These are phyloP conservation scores for Daldinia bambusicola DNA, from an alignment of 495 filamentous ascomycete species.

Conservation along the genomic window DNA sequence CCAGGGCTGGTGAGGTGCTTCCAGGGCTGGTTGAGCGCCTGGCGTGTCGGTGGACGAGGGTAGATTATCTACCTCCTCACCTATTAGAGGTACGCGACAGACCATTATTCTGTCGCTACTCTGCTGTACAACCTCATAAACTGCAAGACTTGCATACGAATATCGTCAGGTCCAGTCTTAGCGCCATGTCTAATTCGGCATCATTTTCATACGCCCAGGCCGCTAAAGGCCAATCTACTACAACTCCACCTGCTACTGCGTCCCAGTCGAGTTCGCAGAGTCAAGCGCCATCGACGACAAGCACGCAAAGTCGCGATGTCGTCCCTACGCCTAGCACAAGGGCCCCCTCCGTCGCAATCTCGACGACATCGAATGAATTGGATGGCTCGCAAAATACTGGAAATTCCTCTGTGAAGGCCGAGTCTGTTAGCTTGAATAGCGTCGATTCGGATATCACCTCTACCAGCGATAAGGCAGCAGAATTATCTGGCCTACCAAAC, in stretches of 20 bases:
- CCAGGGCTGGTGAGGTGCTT: slow-evolving; percentile 38
- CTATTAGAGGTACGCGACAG: slow-evolving; percentile 44
- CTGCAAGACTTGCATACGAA: slow-evolving; percentile 35
- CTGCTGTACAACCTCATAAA: slow-evolving; percentile 30
- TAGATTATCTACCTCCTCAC: slow-evolving; percentile 37
- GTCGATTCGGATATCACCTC: slow-evolving; percentile 33
- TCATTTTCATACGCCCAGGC: slow-evolving; percentile 95
- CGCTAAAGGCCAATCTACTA: slow-evolving; percentile 72
- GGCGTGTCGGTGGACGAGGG: slow-evolving; percentile 47
- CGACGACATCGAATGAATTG: slow-evolving; percentile 70
- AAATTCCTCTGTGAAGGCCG: slow-evolving; percentile 47
- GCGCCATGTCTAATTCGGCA: slow-evolving; percentile 54
- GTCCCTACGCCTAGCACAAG: slow-evolving; percentile 58
- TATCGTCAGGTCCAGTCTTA: slow-evolving; percentile 32
- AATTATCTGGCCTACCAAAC: slow-evolving; percentile 23
- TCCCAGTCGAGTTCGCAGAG: slow-evolving; percentile 73
- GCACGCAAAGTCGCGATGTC: slow-evolving; percentile 75
- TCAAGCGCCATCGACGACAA: slow-evolving; percentile 71
- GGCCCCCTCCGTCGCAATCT: slow-evolving; percentile 55
- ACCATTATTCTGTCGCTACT: slow-evolving; percentile 27
- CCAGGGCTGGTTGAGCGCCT: slow-evolving; percentile 41
- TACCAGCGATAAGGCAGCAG: slow-evolving; percentile 31
- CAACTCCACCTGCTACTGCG: slow-evolving; percentile 41
- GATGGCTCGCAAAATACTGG: slow-evolving; percentile 48
- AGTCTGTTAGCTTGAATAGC: slow-evolving; percentile 29